These are phyloP conservation scores for Flammula alnicola DNA, from an alignment of 1,284 basidiomycete genomes.

Conservation along the genomic window DNA sequence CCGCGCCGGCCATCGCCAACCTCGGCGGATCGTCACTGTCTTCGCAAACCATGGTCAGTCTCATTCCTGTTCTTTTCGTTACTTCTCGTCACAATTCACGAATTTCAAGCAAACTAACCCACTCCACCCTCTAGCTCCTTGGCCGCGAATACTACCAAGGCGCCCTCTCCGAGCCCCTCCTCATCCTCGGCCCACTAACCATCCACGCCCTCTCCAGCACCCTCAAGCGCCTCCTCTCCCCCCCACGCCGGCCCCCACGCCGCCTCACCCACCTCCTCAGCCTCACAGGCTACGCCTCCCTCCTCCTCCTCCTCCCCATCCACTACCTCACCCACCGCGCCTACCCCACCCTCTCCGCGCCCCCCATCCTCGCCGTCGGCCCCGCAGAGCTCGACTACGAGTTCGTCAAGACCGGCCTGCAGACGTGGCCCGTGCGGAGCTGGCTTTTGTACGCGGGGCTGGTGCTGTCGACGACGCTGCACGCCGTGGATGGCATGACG, in stretches of 20 bases:
- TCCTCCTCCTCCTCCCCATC: constrained; percentile 59
- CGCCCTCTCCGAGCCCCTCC: constrained; percentile 60
- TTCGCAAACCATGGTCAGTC: constrained; percentile 70
- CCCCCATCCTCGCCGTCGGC: constrained; percentile 61
- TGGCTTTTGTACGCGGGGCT: constrained; percentile 66
- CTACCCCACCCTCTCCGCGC: constrained; percentile 45
- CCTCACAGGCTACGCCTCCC: constrained; percentile 58
- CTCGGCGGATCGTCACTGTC: constrained; percentile 68
- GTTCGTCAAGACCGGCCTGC: constrained; percentile 70
- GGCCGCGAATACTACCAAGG: constrained; percentile 83
- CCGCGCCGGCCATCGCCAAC: constrained; percentile 68
- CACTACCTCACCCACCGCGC: constrained; percentile 68
- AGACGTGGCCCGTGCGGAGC: constrained; percentile 61
- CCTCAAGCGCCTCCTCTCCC: constrained; percentile 57
- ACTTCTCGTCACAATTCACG: too few species aligned
- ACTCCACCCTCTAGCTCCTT: constrained; percentile 56
- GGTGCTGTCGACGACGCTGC: constrained; percentile 53
- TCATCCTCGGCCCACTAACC: constrained; percentile 62
- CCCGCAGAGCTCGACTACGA: constrained; percentile 77
- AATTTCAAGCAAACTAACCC: too few species aligned
- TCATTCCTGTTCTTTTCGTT: too few species aligned
- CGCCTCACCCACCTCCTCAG: constrained; percentile 51
- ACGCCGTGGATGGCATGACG: constrained; percentile 60
- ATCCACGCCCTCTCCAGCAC: constrained; percentile 60
- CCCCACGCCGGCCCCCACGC: constrained; percentile 31